phyloP scores from a whole-genome alignment of 495 filamentous ascomycete genomes.

The Neurospora sp. region DNA sequence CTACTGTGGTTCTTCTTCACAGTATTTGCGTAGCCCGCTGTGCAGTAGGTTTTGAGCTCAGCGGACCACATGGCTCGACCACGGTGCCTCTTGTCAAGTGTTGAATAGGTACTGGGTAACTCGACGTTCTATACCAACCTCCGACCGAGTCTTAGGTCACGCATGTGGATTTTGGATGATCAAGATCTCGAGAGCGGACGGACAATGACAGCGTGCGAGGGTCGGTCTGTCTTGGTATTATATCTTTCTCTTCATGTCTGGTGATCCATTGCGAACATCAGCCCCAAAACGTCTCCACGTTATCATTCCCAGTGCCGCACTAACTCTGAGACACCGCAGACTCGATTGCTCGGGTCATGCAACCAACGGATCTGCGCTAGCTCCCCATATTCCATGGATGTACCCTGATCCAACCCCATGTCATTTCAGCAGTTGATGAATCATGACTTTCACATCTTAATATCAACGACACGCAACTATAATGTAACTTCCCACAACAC shows the following conservation, averaged over 20 bases:
- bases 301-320: background rate
- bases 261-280: background rate
- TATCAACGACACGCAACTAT: background rate
- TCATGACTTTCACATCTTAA: background rate
- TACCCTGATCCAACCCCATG: background rate
- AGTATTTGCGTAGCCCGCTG: background rate
- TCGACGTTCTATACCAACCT: background rate
- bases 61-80: no score
- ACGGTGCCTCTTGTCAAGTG: no score
- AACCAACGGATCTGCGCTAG: background rate
- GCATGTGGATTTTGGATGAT: no score
- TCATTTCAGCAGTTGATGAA: background rate
- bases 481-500: background rate
- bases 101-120: background rate
- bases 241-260: background rate
- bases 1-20: no score
- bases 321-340: background rate
- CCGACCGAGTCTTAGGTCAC: no score
- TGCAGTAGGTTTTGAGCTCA: no score
- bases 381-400: background rate
- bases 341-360: background rate
- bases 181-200: background rate
- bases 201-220: background rate
- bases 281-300: background rate
- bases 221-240: background rate